Evolutionary conservation across 1,284 basidiomycete genomes (phyloP), one percentile per base, ranked within the genome.

Genomic region (Omphalotus olearius): DNA sequence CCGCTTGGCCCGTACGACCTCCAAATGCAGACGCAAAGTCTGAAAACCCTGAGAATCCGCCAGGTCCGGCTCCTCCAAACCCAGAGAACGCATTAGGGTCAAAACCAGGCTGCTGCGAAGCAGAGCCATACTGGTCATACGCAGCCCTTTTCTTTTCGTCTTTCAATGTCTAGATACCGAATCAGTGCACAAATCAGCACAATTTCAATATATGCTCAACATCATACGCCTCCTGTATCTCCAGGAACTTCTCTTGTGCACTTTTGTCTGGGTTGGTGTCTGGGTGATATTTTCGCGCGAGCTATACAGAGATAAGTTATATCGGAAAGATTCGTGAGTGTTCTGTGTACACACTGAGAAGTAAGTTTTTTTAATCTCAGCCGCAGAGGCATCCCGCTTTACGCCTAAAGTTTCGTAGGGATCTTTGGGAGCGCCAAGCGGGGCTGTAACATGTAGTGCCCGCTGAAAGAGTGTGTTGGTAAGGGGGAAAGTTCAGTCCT

Each of bases 181-280:
- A 45, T 61, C 50, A 53, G 40, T 54, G 50, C 45, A 28, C 37
- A 52, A 51, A 56, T 55, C 57, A 48, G 35, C 48, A 23, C 43
- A 45, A 53, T 51, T 47, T 35, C 35, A 47, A 52, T 23, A 57
- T 52, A 53, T 48, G 47, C 71, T 89, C 62, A 62, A 97, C 92
- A 69, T 99, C 97, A 72, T 98, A 99, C 9, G 97, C 97, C 60
- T 85, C 81, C 69, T 99, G 97, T 54, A 99, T 98, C 68, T 99
- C 95, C 28, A 96, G 82, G 68, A 99, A 99, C 65, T 91, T 91
- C 57, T 93, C 91, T 62, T 93, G 89, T 0, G 96, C 93, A 45
- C 79, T 79, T 62, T 91, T 88, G 66, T 98, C 94, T 55, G 94
- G 91, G 71, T 94, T 98, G 17, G 94, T 94, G 65, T 99, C 97